phyloP scores from a whole-genome alignment of 257 asterid species.

The Solanum chiquidenum region DNA sequence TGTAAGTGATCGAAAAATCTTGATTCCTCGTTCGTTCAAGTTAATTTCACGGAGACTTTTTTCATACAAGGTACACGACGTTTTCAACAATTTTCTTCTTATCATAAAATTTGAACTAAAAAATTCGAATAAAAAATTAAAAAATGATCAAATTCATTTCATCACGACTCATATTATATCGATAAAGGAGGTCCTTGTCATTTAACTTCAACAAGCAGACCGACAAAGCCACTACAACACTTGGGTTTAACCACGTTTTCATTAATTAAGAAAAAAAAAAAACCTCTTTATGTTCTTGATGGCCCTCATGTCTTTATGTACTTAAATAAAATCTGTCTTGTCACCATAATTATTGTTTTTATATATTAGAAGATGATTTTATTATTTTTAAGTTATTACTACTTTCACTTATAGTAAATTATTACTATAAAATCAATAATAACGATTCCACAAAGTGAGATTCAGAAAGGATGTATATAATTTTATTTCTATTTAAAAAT shows the following conservation, averaged over 20 bases:
- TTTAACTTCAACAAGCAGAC: neutral
- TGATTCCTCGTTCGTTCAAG: neutral
- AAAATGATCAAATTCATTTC: neutral
- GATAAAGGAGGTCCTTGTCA: neutral
- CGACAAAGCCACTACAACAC: neutral
- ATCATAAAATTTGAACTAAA: rapidly evolving
- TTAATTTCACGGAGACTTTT: neutral
- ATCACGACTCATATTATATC: neutral
- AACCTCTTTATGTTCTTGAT: neutral
- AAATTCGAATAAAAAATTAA: neutral
- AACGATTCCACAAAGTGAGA: neutral
- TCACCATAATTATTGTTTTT: neutral
- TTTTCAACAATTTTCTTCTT: too few species aligned
- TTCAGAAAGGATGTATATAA: too few species aligned
- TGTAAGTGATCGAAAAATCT: neutral
- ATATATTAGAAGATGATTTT: neutral
- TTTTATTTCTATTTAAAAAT: too few species aligned
- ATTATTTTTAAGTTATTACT: neutral
- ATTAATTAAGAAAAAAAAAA: neutral
- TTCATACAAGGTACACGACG: neutral
- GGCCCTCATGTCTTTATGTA: neutral
- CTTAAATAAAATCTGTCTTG: neutral
- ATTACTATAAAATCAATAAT: too few species aligned
- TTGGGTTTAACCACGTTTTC: neutral
- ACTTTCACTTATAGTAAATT: neutral